phyloP scores from a whole-genome alignment of 2,329 filamentous ascomycete species.

The Mollisia scopiformis region DNA sequence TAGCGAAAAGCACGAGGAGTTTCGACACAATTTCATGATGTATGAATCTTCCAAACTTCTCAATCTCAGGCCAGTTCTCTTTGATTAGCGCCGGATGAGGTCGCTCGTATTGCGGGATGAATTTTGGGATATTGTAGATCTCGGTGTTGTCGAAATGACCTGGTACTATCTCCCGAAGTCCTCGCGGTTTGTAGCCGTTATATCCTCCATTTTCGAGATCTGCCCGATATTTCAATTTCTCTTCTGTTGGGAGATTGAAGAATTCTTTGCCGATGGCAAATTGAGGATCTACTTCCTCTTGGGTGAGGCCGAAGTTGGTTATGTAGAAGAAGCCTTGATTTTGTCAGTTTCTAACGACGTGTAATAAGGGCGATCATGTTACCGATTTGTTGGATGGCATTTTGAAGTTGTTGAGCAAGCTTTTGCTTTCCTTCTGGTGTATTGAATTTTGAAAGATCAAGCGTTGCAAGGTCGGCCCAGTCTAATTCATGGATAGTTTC shows the following conservation, averaged over 20 bases:
- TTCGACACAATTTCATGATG: not conserved
- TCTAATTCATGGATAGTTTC: no score
- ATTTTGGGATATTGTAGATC: not conserved
- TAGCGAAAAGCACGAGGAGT: not conserved
- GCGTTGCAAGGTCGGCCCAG: not conserved
- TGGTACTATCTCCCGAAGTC: not conserved
- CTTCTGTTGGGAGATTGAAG: not conserved
- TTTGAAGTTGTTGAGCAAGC: not conserved
- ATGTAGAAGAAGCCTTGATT: not conserved
- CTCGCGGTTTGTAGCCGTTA: no score
- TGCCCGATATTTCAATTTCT: not conserved
- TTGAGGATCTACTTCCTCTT: not conserved
- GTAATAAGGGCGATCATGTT: no score
- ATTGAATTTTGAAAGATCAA: not conserved
- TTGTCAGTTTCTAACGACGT: no score
- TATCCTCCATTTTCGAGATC: not conserved
- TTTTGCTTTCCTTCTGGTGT: not conserved
- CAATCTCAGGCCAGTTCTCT: not conserved
- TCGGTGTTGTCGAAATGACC: not conserved
- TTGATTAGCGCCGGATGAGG: not conserved
- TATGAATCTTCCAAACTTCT: no score
- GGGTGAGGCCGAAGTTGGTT: not conserved
- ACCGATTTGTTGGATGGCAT: not conserved
- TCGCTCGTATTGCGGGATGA: not conserved
- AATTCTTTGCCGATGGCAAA: not conserved